Conservation (phyloP, 1,284 basidiomycete species). For the Puccinia horiana region DNA sequence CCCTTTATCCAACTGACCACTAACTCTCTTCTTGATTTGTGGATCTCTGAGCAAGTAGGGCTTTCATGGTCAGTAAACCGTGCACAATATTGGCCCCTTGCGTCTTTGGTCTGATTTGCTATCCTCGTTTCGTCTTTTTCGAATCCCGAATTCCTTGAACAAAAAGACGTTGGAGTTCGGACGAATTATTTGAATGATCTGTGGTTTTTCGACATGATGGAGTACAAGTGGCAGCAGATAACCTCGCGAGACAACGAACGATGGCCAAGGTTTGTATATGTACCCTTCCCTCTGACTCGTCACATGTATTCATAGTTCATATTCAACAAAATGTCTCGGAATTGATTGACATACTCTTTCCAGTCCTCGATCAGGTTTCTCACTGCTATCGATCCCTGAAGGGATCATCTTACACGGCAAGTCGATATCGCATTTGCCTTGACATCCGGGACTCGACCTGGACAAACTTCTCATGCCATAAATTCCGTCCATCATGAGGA, state of each 20-base stretch:
- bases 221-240: constrained; percentile 83
- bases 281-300: too few species aligned
- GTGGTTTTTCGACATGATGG: constrained; percentile 83
- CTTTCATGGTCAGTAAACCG: constrained; percentile 51
- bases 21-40: constrained; percentile 53
- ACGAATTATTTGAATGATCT: constrained; percentile 82
- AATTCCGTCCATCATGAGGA: not conserved
- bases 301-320: too few species aligned
- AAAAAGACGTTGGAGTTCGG: constrained; percentile 55
- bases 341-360: not conserved
- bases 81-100: not conserved
- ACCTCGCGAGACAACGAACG: constrained; percentile 71
- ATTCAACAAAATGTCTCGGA: constrained; percentile 43
- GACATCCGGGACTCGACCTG: not conserved
- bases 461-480: not conserved
- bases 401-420: constrained; percentile 79
- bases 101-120: not conserved
- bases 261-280: constrained; percentile 62
- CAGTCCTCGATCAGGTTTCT: constrained; percentile 67
- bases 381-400: constrained; percentile 76
- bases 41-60: constrained; percentile 55
- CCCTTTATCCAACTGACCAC: constrained; percentile 51
- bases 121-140: too few species aligned
- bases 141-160: not conserved
- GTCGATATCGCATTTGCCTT: not conserved